These are phyloP conservation scores for Spizellomyces sp. DNA, from an alignment of 192 early-diverging fungal genomes.

Conservation along the genomic window DNA sequence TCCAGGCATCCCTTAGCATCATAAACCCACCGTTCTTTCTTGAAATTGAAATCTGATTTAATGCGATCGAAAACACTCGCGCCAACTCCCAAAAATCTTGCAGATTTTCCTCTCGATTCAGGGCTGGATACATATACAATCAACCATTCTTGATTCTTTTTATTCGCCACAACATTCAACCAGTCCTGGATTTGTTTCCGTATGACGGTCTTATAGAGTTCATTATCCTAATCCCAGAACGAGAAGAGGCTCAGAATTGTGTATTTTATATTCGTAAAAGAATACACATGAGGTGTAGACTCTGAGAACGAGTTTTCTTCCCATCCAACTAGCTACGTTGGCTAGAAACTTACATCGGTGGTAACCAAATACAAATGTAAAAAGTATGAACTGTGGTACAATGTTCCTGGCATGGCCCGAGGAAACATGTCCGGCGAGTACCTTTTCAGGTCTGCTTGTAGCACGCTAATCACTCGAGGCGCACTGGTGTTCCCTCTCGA, in stretches of 20 bases:
- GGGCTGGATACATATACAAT: slow-evolving; percentile 55
- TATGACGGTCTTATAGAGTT: slow-evolving; percentile 69
- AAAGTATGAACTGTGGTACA: slow-evolving; percentile 56
- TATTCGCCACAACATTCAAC: slow-evolving; percentile 69
- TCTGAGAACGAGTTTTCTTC: too few species aligned
- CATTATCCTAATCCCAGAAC: slow-evolving; percentile 63
- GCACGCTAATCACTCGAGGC: slow-evolving; percentile 31
- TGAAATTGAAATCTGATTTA: slow-evolving; percentile 77
- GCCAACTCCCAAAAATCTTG: slow-evolving; percentile 30
- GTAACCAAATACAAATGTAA: slow-evolving; percentile 80
- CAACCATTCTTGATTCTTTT: slow-evolving; percentile 90
- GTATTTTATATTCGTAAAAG: background rate
- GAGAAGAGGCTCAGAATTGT: background rate
- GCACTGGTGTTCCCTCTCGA: slow-evolving; percentile 15
- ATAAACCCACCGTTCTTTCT: slow-evolving; percentile 57
- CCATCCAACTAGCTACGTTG: too few species aligned
- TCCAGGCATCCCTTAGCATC: background rate
- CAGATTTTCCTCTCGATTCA: slow-evolving; percentile 31
- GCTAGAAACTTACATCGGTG: slow-evolving; percentile 63
- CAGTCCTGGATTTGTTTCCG: slow-evolving; percentile 75
- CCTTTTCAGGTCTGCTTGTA: slow-evolving; percentile 46
- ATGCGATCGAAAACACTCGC: slow-evolving; percentile 77
- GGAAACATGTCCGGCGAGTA: slow-evolving; percentile 54
- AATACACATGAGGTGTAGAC: background rate
- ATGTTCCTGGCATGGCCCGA: slow-evolving; percentile 36